Evolutionary conservation across 2,329 filamentous ascomycete species (phyloP).

Genomic region (Pestalotiopsis sp.): DNA sequence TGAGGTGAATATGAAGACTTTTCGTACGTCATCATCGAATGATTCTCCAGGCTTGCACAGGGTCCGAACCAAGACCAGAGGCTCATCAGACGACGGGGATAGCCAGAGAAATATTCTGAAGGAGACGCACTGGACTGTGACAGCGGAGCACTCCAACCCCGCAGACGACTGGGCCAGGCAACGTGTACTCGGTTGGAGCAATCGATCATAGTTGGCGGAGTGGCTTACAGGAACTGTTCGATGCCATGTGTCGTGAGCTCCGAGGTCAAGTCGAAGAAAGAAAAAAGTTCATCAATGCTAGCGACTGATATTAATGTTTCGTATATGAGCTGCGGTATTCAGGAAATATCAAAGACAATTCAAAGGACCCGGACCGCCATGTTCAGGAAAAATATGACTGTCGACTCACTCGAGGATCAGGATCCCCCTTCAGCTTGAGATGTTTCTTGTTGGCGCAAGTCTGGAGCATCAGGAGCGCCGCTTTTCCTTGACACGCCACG

Average conservation of each 20-base stretch:
- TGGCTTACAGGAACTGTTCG: background rate
- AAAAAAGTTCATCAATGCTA: background rate
- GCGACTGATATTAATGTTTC: background rate
- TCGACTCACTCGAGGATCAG: background rate
- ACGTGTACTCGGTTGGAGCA: conserved; percentile 4
- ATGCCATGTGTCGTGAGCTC: background rate
- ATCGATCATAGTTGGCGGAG: background rate
- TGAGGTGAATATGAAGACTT: background rate
- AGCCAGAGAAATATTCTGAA: conserved; percentile 40
- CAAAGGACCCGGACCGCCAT: background rate
- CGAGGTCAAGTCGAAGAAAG: background rate
- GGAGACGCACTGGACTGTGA: conserved; percentile 32
- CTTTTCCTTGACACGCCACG: background rate
- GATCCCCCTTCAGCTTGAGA: background rate
- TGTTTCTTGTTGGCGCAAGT: background rate
- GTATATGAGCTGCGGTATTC: background rate
- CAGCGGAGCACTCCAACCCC: conserved; percentile 13
- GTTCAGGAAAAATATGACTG: background rate
- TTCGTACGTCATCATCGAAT: background rate
- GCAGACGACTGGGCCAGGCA: conserved; percentile 4
- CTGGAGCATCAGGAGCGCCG: background rate
- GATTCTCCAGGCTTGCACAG: background rate
- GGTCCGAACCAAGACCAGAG: background rate
- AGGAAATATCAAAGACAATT: background rate
- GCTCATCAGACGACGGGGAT: conserved; percentile 23